Percentiles rank a stretch among this genome's conserved stretches.
Evolutionary conservation across 768 basidiomycete genomes (phyloP).

Genomic region (Lentinula detonsa): DNA sequence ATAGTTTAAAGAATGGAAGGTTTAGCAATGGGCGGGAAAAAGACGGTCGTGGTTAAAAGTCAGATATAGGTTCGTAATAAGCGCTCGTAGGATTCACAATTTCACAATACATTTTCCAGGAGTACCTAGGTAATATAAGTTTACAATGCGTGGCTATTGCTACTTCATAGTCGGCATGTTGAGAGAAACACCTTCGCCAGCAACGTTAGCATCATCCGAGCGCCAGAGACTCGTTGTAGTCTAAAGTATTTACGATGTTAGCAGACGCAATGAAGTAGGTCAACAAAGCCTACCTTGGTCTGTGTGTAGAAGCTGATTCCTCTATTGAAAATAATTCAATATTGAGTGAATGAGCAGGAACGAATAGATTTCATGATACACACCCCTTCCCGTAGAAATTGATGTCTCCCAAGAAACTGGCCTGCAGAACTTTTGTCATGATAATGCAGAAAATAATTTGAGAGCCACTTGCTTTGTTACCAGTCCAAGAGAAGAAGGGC

Average conservation of each 20-base stretch:
- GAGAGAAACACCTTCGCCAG: conserved; percentile 4
- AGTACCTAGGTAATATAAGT: too few species aligned
- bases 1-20: not conserved
- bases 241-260: conserved; percentile 28
- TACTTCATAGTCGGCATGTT: conserved; percentile 8
- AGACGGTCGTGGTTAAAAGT: not conserved
- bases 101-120: not conserved
- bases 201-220: conserved; percentile 62
- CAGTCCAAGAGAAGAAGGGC: not conserved
- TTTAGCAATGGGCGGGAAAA: conserved; percentile 3
- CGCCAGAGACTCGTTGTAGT: conserved; percentile 93
- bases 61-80: not conserved
- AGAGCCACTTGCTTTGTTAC: conserved; percentile 46
- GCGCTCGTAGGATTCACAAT: not conserved
- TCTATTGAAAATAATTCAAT: conserved; percentile 16
- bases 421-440: not conserved
- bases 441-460: not conserved
- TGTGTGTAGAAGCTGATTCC: conserved; percentile 96
- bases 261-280: not conserved
- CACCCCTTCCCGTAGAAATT: conserved; percentile 80
- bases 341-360: not conserved
- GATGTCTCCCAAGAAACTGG: conserved; percentile 71
- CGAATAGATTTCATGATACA: not conserved
- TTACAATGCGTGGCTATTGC: not conserved
- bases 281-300: conserved; percentile 56